Percentiles rank a stretch among this genome's conserved stretches.
These are phyloP conservation scores for Trametes pubescens DNA, from an alignment of 1,284 basidiomycete genomes.

Conservation along the genomic window DNA sequence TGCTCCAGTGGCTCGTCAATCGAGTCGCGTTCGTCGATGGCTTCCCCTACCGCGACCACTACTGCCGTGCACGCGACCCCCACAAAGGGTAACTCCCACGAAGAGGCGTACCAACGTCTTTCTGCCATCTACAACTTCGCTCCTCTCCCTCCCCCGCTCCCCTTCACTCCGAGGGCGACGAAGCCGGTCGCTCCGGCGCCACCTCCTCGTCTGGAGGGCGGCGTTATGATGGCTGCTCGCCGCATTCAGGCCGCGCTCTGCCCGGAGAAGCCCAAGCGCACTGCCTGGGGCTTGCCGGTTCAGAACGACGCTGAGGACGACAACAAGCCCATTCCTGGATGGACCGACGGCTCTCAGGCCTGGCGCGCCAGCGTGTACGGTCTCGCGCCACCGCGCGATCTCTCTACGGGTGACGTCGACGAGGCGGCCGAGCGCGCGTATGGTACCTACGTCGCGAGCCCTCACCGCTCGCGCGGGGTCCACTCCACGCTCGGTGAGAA, in stretches of 20 bases:
- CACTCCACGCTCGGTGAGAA: constrained; percentile 53
- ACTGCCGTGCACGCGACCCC: constrained; percentile 40
- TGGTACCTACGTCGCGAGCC: constrained; percentile 55
- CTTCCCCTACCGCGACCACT: constrained; percentile 41
- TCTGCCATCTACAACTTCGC: constrained; percentile 63
- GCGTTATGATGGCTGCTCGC: constrained; percentile 73
- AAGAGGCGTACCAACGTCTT: constrained; percentile 55
- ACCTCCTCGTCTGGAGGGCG: constrained; percentile 51
- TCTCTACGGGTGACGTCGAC: constrained; percentile 36
- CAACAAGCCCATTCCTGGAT: constrained; percentile 62
- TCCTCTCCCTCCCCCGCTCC: constrained; percentile 59
- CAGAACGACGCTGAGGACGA: constrained; percentile 33
- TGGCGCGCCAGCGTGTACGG: constrained; percentile 70
- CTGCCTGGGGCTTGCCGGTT: constrained; percentile 33
- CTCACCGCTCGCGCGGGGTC: constrained; percentile 56
- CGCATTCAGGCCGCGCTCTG: constrained; percentile 61
- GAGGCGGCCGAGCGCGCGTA: constrained; percentile 46
- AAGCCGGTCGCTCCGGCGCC: constrained; percentile 41
- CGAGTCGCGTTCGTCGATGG: constrained; percentile 46
- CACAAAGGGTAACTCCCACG: constrained; percentile 39
- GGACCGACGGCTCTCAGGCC: constrained; percentile 71
- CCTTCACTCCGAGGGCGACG: constrained; percentile 44
- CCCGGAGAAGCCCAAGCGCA: constrained; percentile 47
- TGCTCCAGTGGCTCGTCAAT: constrained; percentile 48
- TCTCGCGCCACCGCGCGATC: constrained; percentile 46